A percentile compares a stretch with the other conserved stretches of the same genome.
These are phyloP conservation scores for Neofusicoccum sp. DNA, from an alignment of 2,329 filamentous ascomycete species.

Conservation along the genomic window DNA sequence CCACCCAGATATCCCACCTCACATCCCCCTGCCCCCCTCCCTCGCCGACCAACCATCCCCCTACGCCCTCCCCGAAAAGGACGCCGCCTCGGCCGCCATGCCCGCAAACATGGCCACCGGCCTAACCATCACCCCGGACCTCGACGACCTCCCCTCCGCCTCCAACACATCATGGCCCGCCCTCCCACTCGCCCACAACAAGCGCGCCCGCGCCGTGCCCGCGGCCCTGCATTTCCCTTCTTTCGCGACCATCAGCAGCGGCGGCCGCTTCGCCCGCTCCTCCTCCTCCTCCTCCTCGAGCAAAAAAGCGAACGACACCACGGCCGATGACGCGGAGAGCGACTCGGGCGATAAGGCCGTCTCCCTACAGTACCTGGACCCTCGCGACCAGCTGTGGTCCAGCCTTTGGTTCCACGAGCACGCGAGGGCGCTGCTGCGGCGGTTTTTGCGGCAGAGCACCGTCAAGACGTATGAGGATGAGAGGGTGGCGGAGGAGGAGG, in stretches of 20 bases:
- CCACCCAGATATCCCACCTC: neutral
- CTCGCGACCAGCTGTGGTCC: constrained; percentile 39
- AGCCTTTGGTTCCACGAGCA: constrained; percentile 51
- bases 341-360: neutral
- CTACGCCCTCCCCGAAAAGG: constrained; percentile 37
- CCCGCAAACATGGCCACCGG: constrained; percentile 41
- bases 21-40: constrained; percentile 22
- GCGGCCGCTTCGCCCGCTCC: neutral
- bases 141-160: constrained; percentile 46
- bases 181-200: constrained; percentile 48
- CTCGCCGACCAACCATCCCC: constrained; percentile 32
- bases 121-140: constrained; percentile 26
- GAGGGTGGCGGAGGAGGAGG: neutral
- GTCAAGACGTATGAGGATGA: constrained; percentile 10
- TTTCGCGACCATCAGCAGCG: neutral
- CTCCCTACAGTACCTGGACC: constrained; percentile 26
- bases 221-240: constrained; percentile 40
- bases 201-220: constrained; percentile 48
- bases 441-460: constrained; percentile 41
- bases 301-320: neutral
- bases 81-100: constrained; percentile 26
- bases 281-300: neutral
- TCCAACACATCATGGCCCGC: constrained; percentile 42
- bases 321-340: neutral
- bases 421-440: constrained; percentile 50